A percentile compares a stretch with the other conserved stretches of the same genome.
These are phyloP conservation scores for Hevea brasiliensis DNA, from an alignment of 345 rosid genomes.

Conservation along the genomic window DNA sequence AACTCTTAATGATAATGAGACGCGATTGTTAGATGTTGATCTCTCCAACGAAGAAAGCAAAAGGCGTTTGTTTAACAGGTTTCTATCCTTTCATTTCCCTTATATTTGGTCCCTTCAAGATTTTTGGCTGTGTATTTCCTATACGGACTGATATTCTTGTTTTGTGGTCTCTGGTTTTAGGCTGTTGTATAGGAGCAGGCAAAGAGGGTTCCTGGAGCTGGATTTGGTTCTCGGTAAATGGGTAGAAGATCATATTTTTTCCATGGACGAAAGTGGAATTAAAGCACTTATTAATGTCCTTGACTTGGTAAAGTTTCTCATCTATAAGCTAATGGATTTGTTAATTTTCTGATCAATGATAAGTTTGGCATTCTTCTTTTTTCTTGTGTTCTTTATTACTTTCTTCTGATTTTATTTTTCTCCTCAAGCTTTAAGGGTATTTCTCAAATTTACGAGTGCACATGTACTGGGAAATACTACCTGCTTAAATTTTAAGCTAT, in stretches of 20 bases:
- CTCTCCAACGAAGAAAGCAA: conserved; percentile 73
- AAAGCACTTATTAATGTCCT: conserved; percentile 77
- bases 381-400: no score
- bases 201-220: conserved; percentile 89
- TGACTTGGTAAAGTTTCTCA: conserved; percentile 56
- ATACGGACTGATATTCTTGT: not conserved
- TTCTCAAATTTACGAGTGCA: not conserved
- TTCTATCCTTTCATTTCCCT: not conserved
- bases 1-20: conserved; percentile 25
- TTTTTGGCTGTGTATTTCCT: not conserved
- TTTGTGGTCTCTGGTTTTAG: conserved; percentile 17
- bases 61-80: conserved; percentile 79
- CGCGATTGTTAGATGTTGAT: conserved; percentile 47
- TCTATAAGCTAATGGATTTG: not conserved
- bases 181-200: conserved; percentile 88
- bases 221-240: conserved; percentile 91
- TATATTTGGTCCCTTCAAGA: not conserved
- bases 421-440: no score
- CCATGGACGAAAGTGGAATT: conserved; percentile 72
- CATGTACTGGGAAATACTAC: not conserved
- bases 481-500: not conserved
- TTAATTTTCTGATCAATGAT: not conserved
- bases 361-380: no score
- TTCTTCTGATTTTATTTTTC: no score
- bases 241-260: conserved; percentile 74